Base-by-base conservation (phyloP, 495 filamentous ascomycete species). In the Penicillium herquei region DNA sequence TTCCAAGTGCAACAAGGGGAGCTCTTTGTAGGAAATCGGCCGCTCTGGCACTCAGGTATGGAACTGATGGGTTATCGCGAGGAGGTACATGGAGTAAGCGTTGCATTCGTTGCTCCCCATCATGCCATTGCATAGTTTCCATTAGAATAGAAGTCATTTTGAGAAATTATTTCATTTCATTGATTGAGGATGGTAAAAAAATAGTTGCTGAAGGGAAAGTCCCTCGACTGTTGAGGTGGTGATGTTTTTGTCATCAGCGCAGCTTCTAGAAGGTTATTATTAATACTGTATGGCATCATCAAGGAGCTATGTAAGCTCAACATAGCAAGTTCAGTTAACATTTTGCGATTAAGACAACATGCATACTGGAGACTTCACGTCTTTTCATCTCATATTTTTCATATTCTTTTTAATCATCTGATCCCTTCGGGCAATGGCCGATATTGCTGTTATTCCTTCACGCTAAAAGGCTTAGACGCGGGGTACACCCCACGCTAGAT, bases 1-100 rank as follows among this genome's bases (percentile, higher is more conserved):
- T 76, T 0, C 87, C 90, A n/a, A 92, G 65, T 2, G 87, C 88
- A 5, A 92, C 66, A 41, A 92, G 73, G 0, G 88, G 85, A 3
- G 83, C 84, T 5, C 57, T 61, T 37, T 90, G 73, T 44, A 86
- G 67, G 48, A 76, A 73, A 8, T 67, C 78, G 9, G 82, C 82
- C 21, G 78, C 68, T 7, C 26, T 52, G 39, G 72, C 71, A 32
- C 78, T 82, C 1, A 89, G 70, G 52, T 78, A 79, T 3, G 75
- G 70, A 13, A 76, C 70, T 2, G 85, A 89, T 0, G 88, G 87
- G 63, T 92, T 89, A 39, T 81, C 74, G 26, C 62, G 52, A 6
- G 68, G 51, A 8, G 81, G 79, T 0, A 79, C 71, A 32, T 65
- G 67, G 13, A 85, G 70, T 16, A 78, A 61, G 16, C 57, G 54